phyloP scores from a whole-genome alignment of 225 moss, liverwort and hornwort species.

The Polytrichum formosum region DNA sequence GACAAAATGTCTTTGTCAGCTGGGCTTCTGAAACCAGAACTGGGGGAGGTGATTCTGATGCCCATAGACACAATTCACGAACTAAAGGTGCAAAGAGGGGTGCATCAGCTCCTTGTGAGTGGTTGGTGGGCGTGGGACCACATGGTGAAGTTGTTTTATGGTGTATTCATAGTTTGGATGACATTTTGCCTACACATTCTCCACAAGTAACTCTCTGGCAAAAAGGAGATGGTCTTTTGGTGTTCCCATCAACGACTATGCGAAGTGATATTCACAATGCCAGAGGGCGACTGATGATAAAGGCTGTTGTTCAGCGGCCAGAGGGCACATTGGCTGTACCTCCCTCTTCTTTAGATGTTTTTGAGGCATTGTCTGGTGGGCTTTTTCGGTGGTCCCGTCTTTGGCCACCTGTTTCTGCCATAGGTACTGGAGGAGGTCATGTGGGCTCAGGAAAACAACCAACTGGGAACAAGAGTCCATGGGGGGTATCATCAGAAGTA shows the following conservation, averaged over 20 bases:
- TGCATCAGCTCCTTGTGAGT: slow-evolving; percentile 69
- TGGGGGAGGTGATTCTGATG: slow-evolving; percentile 47
- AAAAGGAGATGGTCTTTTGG: slow-evolving; percentile 61
- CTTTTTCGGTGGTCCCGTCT: slow-evolving; percentile 87
- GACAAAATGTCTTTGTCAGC: slow-evolving; percentile 67
- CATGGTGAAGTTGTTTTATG: slow-evolving; percentile 81
- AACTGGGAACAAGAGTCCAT: slow-evolving; percentile 60
- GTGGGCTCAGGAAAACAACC: slow-evolving; percentile 35
- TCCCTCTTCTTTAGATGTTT: slow-evolving; percentile 88
- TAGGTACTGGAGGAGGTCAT: slow-evolving; percentile 65
- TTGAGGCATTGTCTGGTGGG: slow-evolving; percentile 80
- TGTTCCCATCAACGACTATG: slow-evolving; percentile 32
- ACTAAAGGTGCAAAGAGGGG: slow-evolving; percentile 28
- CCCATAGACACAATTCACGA: slow-evolving; percentile 23
- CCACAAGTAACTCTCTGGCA: slow-evolving; percentile 82
- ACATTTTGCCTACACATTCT: slow-evolving; percentile 72
- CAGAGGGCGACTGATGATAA: slow-evolving; percentile 60
- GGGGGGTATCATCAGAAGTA: slow-evolving; percentile 83
- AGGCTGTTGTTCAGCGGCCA: slow-evolving; percentile 85
- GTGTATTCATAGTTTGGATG: slow-evolving; percentile 93
- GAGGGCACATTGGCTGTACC: slow-evolving; percentile 69
- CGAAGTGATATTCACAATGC: slow-evolving; percentile 26
- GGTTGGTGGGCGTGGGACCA: slow-evolving; percentile 89
- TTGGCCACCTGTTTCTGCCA: slow-evolving; percentile 96
- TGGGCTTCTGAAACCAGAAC: slow-evolving; percentile 71